phyloP scores from a whole-genome alignment of 2,329 filamentous ascomycete species.

The Parafenestella ontariensis region DNA sequence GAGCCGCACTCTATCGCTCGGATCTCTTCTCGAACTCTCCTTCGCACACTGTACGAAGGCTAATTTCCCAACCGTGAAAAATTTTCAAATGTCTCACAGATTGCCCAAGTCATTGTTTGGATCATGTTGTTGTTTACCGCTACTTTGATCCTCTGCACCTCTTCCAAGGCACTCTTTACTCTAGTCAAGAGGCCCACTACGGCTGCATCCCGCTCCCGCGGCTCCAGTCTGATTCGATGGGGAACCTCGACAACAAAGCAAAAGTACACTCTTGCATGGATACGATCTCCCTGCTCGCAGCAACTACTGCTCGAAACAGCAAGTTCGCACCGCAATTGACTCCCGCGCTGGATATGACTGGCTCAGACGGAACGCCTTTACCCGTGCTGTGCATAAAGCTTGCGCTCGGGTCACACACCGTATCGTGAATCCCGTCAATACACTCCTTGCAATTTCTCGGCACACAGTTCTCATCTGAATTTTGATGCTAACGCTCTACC shows the following conservation, averaged over 20 bases:
- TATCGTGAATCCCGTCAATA: constrained; percentile 38
- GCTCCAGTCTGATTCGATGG: constrained; percentile 40
- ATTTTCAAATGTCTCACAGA: constrained; percentile 43
- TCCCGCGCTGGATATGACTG: constrained; percentile 32
- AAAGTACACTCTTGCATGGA: constrained; percentile 36
- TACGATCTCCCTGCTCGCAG: constrained; percentile 37
- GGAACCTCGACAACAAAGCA: constrained; percentile 41
- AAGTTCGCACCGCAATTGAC: constrained; percentile 32
- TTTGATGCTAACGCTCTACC: constrained; percentile 29
- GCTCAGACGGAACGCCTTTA: constrained; percentile 39
- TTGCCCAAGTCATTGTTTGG: constrained; percentile 29
- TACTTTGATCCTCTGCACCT: constrained; percentile 31
- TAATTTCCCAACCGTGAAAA: constrained; percentile 48
- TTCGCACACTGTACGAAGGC: constrained; percentile 30
- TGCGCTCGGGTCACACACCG: constrained; percentile 28
- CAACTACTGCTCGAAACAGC: constrained; percentile 38
- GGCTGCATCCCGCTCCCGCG: constrained; percentile 37
- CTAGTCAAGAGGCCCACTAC: constrained; percentile 33
- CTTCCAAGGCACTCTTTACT: constrained; percentile 26
- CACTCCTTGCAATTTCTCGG: constrained; percentile 42
- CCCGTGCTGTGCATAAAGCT: constrained; percentile 45
- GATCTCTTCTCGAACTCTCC: constrained; percentile 34
- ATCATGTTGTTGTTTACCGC: constrained; percentile 46
- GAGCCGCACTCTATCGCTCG: constrained; percentile 47
- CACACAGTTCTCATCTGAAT: constrained; percentile 47